Evolutionary conservation across 192 early-diverging fungal species (phyloP).

Genomic region (Backusella sp.): DNA sequence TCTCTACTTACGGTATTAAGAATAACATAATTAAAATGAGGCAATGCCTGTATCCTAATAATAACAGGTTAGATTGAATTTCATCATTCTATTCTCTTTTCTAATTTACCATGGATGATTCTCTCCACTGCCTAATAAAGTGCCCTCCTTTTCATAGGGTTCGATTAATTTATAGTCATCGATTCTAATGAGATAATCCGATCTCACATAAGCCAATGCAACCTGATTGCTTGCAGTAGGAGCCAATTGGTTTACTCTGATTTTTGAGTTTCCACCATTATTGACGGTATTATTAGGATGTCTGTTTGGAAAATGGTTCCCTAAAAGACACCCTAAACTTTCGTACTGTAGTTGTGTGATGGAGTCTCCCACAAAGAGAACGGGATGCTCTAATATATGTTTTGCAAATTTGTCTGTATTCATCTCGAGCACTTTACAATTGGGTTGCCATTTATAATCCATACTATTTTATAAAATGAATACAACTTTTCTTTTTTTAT

Average conservation of each 20-base stretch:
- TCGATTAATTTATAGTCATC: constrained; percentile 32
- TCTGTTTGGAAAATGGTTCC: constrained; percentile 18
- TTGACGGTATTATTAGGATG: neutral
- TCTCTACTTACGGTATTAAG: constrained; percentile 30
- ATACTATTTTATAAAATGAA: neutral
- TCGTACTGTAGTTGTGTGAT: constrained; percentile 36
- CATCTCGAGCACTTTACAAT: constrained; percentile 22
- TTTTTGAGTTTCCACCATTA: constrained; percentile 15
- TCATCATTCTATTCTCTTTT: neutral
- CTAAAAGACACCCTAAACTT: constrained; percentile 27
- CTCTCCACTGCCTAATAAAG: constrained; percentile 21
- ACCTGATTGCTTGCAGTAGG: neutral
- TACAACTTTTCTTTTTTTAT: too few species aligned
- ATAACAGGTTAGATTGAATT: neutral
- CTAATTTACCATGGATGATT: constrained; percentile 38
- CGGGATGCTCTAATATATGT: constrained; percentile 29
- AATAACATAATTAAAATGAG: constrained; percentile 31
- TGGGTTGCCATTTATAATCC: constrained; percentile 32
- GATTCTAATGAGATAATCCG: constrained; percentile 28
- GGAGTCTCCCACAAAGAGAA: constrained; percentile 36
- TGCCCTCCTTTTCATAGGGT: constrained; percentile 22
- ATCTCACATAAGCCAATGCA: constrained; percentile 26
- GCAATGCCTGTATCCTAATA: constrained; percentile 33
- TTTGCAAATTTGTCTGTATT: constrained; percentile 15
- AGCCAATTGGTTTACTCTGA: constrained; percentile 4